Evolutionary conservation across 2,329 filamentous ascomycete genomes (phyloP), one percentile per base, ranked within the genome.

Genomic region (Colletotrichum lindemuthianum): DNA sequence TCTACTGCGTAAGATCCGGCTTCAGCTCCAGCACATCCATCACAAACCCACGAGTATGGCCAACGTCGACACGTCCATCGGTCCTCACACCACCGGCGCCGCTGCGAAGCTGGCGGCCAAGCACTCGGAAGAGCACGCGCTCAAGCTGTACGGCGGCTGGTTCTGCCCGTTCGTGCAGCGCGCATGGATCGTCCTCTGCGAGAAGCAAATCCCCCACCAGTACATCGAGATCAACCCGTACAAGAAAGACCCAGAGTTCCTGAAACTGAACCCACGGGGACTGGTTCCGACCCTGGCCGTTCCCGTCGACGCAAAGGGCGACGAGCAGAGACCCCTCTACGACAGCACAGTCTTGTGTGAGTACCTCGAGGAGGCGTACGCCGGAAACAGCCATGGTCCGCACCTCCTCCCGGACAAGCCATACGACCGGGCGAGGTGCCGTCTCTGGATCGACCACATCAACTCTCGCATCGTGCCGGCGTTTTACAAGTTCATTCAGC

Each of bases 181-280:
- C 15, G 83, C 84, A 12, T 93, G 91, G 89, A 88, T 92, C 66
- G 86, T 89, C 1, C 82, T 94, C 10, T 84, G 88, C 71, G 91
- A 93, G 74, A 93, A 94, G 75, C 77, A 82, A 2, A 90, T 93
- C 36, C 85, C 86, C 13, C 90, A 94, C 73, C 88, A 93, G 77
- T 92, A 92, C 74, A 82, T 91, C 68, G 89, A 92, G 79, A 89
- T 93, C 64, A 93, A 93, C 75, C 91, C 91, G 0, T 93, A 93
- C 79, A 81, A 88, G 75, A 94, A 94, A 72, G 87, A 86, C 0
- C 76, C 85, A 4, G 87, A 85, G 1, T 88, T 93, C 34, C 80
- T 94, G 24, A 81, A 83, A 8, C 80, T 94, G 67, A 95, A 95
- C 72, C 91, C 91, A 0, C 86, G 90, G 11, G 91, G 91, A 1